Base-by-base conservation (phyloP, 1,284 basidiomycete species). In the Trichosporon sp. region DNA sequence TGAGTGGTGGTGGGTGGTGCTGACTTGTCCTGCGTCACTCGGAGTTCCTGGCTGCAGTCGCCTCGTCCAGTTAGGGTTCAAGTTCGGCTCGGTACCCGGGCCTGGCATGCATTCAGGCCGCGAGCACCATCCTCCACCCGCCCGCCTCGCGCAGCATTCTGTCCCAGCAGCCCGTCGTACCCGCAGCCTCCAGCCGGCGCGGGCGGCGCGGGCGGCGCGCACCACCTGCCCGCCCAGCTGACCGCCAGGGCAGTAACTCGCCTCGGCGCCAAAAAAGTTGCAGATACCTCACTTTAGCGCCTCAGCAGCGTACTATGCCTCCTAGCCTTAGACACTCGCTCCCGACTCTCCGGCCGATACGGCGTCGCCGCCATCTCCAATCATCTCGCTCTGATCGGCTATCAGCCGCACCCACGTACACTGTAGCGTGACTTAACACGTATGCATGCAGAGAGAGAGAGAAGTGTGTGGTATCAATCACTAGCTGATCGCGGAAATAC, bases 381-480 rank as follows among this genome's bases (percentile, higher is more conserved):
- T n/a, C n/a, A n/a, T n/a, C n/a, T n/a, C n/a, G n/a, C n/a, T n/a
- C n/a, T n/a, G n/a, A n/a, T n/a, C n/a, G n/a, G n/a, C n/a, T n/a
- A n/a, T n/a, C 18, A 15, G 35, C 35, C 35, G 1, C 18, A 11
- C 51, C 2, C 51, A 53, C 21, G 23, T 11, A 6, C 8, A 18
- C 13, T 29, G 13, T 47, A 51, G 32, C 34, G 42, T 31, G 35
- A 42, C 13, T 29, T 29, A 32, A 60, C 56, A 60, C 56, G 56
- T 60, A 71, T 71, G 70, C 70, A 71, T 71, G 70, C 67, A 68
- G 67, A 71, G 70, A 60, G 56, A 68, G 67, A 71, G 70, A 60
- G 56, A 68, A 68, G 70, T 71, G 70, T 62, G 56, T 60, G 56
- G 56, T 65, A 67, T 68, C 64, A 53, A 60, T 38, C 42, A 56